A percentile compares a stretch with the other conserved stretches of the same genome.
These are phyloP conservation scores for Penicillium olsonii DNA, from an alignment of 2,329 filamentous ascomycete genomes.

Conservation along the genomic window DNA sequence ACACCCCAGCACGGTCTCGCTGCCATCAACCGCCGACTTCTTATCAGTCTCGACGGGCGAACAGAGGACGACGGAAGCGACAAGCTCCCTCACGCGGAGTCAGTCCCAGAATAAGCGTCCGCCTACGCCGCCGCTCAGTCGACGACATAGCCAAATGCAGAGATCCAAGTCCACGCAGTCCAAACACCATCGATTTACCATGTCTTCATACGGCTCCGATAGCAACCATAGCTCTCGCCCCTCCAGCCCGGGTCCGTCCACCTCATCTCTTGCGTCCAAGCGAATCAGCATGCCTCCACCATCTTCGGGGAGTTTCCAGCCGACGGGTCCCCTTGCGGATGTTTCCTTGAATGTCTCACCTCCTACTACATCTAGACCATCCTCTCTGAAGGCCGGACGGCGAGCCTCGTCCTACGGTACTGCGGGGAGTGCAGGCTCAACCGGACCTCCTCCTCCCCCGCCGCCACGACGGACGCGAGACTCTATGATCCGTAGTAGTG, in stretches of 20 bases:
- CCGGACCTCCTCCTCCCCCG: slow-evolving; percentile 47
- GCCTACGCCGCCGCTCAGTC: slow-evolving; percentile 51
- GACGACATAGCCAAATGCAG: slow-evolving; percentile 50
- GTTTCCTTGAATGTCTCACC: slow-evolving; percentile 19
- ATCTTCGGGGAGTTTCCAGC: slow-evolving; percentile 13
- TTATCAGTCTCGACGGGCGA: slow-evolving; percentile 24
- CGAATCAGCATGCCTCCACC: slow-evolving; percentile 25
- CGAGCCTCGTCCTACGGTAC: slow-evolving; percentile 28
- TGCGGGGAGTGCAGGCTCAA: slow-evolving; percentile 19
- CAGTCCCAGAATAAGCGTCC: slow-evolving; percentile 44
- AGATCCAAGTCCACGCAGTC: slow-evolving; percentile 38
- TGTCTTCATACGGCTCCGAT: slow-evolving; percentile 50
- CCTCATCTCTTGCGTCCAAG: slow-evolving; percentile 17
- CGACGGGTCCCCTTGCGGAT: slow-evolving; percentile 4
- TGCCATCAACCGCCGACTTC: slow-evolving; percentile 49
- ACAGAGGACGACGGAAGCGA: slow-evolving; percentile 12
- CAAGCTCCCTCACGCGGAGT: slow-evolving; percentile 32
- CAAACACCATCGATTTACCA: slow-evolving; percentile 36
- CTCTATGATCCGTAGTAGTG: slow-evolving; percentile 42
- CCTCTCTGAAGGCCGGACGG: slow-evolving; percentile 31
- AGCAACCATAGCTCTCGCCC: slow-evolving; percentile 33
- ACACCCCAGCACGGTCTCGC: slow-evolving; percentile 48
- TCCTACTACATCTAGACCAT: slow-evolving; percentile 11
- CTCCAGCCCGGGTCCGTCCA: slow-evolving; percentile 31
- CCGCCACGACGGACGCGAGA: slow-evolving; percentile 50